A percentile compares a stretch with the other conserved stretches of the same genome.
These are phyloP conservation scores for Antitrichia curtipendula DNA, from an alignment of 225 moss, liverwort and hornwort species.

Conservation along the genomic window DNA sequence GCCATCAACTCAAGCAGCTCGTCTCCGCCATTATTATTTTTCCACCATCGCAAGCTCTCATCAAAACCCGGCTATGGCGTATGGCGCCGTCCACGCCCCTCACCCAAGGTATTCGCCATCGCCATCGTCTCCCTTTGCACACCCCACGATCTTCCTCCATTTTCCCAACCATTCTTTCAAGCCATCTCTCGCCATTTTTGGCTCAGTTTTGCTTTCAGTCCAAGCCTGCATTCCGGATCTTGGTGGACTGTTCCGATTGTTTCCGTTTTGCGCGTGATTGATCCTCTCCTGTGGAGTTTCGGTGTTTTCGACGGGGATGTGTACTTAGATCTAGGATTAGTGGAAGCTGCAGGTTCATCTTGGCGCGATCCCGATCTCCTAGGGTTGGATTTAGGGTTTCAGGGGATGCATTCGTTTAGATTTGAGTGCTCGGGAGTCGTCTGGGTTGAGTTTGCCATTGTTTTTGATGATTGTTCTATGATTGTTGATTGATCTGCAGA, in stretches of 20 bases:
- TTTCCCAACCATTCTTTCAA: neutral
- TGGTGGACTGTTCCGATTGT: neutral
- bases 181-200: neutral
- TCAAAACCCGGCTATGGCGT: conserved; percentile 32
- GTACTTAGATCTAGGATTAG: neutral
- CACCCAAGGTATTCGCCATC: conserved; percentile 5
- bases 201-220: neutral
- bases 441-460: neutral
- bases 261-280: neutral
- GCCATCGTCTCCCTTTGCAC: neutral
- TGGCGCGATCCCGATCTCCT: neutral
- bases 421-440: neutral
- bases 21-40: neutral
- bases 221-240: neutral
- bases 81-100: conserved; percentile 37
- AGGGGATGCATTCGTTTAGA: neutral
- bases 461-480: neutral
- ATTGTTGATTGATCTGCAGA: conserved; percentile 40
- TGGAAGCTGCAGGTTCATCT: neutral
- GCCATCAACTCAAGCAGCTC: neutral
- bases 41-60: neutral
- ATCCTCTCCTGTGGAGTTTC: neutral
- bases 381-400: conserved; percentile 19
- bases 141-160: neutral
- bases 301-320: neutral